phyloP scores from a whole-genome alignment of 768 basidiomycete species.

The Flagelloscypha sp. region DNA sequence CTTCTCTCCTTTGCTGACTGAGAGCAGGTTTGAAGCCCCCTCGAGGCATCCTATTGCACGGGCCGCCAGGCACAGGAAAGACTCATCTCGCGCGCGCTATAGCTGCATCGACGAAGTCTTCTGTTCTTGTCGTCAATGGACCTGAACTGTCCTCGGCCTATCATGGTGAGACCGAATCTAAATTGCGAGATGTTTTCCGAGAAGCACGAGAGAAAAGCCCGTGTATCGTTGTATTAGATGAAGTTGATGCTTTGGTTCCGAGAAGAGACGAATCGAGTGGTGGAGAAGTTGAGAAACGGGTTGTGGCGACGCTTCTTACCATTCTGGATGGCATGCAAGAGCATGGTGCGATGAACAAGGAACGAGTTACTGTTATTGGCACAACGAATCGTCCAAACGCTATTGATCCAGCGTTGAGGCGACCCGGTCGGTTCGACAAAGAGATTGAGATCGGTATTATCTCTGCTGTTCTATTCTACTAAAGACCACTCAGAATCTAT shows the following conservation, averaged over 20 bases:
- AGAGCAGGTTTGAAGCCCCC: constrained; percentile 82
- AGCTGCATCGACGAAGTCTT: constrained; percentile 76
- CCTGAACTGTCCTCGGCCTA: constrained; percentile 93
- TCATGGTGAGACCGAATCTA: constrained; percentile 94
- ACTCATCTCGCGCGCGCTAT: constrained; percentile 94
- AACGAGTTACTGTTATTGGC: constrained; percentile 86
- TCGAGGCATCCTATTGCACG: constrained; percentile 90
- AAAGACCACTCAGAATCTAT: constrained; percentile 5
- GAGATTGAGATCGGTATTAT: constrained; percentile 86
- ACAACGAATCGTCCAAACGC: constrained; percentile 95
- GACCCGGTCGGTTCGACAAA: constrained; percentile 88
- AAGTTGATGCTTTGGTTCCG: constrained; percentile 92
- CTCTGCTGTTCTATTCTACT: constrained; percentile 2
- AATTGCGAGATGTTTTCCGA: constrained; percentile 81
- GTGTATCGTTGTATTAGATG: constrained; percentile 91
- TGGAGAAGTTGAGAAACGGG: constrained; percentile 92
- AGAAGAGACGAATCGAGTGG: constrained; percentile 82
- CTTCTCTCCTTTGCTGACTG: constrained; percentile 4
- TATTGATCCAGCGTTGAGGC: constrained; percentile 84
- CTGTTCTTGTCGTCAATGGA: constrained; percentile 90
- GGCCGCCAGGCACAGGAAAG: constrained; percentile 96
- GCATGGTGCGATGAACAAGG: constrained; percentile 31
- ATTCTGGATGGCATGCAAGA: constrained; percentile 87
- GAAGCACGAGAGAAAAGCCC: constrained; percentile 77
- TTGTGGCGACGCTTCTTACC: constrained; percentile 91